Base-by-base conservation (phyloP, 1,139 yeast species). In the Suhomyces wounanorum region DNA sequence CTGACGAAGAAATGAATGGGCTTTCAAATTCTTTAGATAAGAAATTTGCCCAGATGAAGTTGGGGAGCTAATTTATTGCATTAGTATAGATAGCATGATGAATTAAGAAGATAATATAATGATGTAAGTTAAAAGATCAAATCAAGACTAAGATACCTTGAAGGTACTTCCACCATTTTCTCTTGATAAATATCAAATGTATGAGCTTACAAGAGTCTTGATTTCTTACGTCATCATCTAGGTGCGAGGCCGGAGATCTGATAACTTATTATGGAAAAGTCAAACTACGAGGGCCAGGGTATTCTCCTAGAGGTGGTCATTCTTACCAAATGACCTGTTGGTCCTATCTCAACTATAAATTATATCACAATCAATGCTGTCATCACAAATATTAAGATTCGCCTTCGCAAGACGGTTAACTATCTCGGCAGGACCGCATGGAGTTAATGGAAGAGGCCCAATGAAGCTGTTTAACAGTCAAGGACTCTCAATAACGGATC, bases 1-100 rank as follows among this genome's bases (percentile, higher is more conserved):
- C 83, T 3, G 88, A 88, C 60, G 84, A 84, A 55, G 97, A 91
- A 60, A 84, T 91, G 95, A 89, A 89, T 62, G 83, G 84, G 14
- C 62, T 77, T 30, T 72, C 79, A 1, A 76, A 76, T 55, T 72
- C 78, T 0, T 60, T 77, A 40, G 81, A 76, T 50, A 58, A 70
- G 26, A 76, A 75, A 55, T 74, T 76, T 61, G 79, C 78, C 8
- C 68, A 68, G 54, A 71, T 77, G 73, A 67, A 64, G 45, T 43
- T 61, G 28, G 50, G 50, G n/a, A 33, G 35, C 40, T 36, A 26
- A 36, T 43, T 35, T 21, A 30, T 31, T 41, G 44, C 37, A 41
- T 30, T 25, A 23, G 16, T 38, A n/a, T n/a, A 23, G 28, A 30
- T 30, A 30, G 33, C 33, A 30, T 30, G 11, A 30, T 30, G n/a